Conservation (phyloP, 1,284 basidiomycete genomes). For the Boletus smithii region DNA sequence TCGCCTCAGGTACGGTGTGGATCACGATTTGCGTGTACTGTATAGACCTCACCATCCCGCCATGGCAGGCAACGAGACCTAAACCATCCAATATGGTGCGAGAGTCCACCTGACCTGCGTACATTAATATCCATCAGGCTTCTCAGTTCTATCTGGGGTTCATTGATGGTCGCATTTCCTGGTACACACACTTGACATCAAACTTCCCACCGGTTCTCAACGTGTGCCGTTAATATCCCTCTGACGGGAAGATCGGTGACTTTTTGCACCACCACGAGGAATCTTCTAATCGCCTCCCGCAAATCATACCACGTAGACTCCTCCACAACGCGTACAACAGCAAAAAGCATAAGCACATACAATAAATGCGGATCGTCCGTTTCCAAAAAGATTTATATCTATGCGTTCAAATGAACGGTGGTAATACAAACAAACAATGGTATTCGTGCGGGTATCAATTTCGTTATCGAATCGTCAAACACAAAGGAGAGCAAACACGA, state of each 20-base stretch:
- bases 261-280: not conserved
- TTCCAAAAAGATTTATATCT: conserved; percentile 15
- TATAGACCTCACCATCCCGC: not conserved
- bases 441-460: conserved; percentile 30
- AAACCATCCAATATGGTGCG: not conserved
- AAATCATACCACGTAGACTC: not conserved
- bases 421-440: conserved; percentile 24
- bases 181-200: not conserved
- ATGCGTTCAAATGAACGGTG: conserved; percentile 17
- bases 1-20: conserved; percentile 12
- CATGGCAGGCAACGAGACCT: not conserved
- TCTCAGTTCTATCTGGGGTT: conserved; percentile 17
- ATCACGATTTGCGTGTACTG: not conserved
- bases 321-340: not conserved
- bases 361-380: not conserved
- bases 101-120: not conserved
- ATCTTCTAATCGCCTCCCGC: not conserved
- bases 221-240: conserved; percentile 1
- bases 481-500: conserved; percentile 5
- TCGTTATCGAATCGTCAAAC: conserved; percentile 16
- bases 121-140: conserved; percentile 4
- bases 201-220: conserved; percentile 2
- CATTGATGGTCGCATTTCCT: conserved; percentile 11
- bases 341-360: too few relatives aligned
- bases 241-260: conserved; percentile 1